Evolutionary conservation across 345 rosid species (phyloP), one percentile per base, ranked within the genome.

Genomic region (Crucihimalaya himalaica): DNA sequence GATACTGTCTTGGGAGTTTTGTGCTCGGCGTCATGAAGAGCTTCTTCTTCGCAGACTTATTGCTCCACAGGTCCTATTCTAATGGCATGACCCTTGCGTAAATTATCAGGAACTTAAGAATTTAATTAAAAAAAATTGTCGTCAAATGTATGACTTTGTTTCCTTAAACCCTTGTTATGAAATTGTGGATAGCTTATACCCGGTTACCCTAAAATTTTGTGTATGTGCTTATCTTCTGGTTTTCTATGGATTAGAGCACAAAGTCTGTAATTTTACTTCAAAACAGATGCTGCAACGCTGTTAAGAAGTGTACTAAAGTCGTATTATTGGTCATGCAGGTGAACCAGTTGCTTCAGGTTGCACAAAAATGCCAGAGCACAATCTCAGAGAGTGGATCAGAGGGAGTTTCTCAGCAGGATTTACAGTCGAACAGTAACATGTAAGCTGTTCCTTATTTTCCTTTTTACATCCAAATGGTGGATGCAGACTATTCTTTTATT

Each of bases 1-100:
- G 99, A 91, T 95, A 80, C 63, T 95, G 63, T 84, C 97, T n/a
- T 95, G 99, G 99, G 97, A 95, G 78, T 95, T 95, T 77, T 95
- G 99, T 83, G 97, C 92, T 8, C 91, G 91, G 11, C 84, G 82
- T 28, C 99, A 91, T 77, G 97, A 91, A 84, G 97, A 95, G 80
- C 90, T 95, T 62, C 88, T 89, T 67, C 93, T 93, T 62, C 96
- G 97, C 52, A 89, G 92, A 64, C 81, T 95, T 81, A 92, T 95
- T 78, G 93, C 91, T 64, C 97, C 99, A 1, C 97, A 95, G 99
- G 99, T 75, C 55, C 14, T 51, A 51, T 60, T 67, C 50, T 67
- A 48, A 45, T 23, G 6, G 50, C 70, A 29, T 65, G 31, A 35
- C 52, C 52, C 46, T 50, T 66, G 28, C 18, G 10, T 66, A 66